Evolutionary conservation across 2,329 filamentous ascomycete genomes (phyloP).

Genomic region (Didymella lethalis): DNA sequence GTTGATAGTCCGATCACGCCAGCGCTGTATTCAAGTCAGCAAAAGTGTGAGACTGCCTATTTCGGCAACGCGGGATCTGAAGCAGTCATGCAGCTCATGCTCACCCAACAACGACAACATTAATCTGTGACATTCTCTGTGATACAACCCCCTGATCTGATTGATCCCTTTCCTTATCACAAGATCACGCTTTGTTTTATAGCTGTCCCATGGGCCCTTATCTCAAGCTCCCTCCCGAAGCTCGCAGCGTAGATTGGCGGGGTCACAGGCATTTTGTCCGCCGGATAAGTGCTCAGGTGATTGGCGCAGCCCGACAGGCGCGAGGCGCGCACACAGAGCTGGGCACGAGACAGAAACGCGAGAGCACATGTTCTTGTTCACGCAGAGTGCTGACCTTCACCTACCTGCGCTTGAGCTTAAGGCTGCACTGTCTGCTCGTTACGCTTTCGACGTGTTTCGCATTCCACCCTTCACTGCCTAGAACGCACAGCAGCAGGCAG

Average conservation of each 20-base stretch:
- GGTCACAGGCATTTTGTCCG: constrained; percentile 17
- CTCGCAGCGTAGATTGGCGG: constrained; percentile 10
- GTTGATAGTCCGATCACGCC: constrained; percentile 73
- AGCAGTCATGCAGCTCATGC: constrained; percentile 29
- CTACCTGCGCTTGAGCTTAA: constrained; percentile 2
- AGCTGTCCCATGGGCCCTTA: constrained; percentile 6
- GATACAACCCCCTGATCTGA: not conserved
- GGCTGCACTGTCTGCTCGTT: constrained; percentile 14
- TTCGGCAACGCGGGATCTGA: constrained; percentile 8
- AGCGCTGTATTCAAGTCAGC: constrained; percentile 56
- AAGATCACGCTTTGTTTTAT: constrained; percentile 14
- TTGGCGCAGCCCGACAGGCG: constrained; percentile 8
- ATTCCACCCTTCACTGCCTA: not conserved
- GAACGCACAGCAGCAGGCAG: constrained; percentile 17
- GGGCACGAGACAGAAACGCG: constrained; percentile 33
- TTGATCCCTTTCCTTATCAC: not conserved
- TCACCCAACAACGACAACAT: constrained; percentile 60
- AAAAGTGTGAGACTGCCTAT: constrained; percentile 8
- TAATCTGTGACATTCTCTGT: constrained; percentile 29
- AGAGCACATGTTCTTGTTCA: constrained; percentile 37
- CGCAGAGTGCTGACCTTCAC: constrained; percentile 12
- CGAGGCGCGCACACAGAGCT: constrained; percentile 24
- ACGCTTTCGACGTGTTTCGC: not conserved
- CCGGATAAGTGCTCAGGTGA: constrained; percentile 9
- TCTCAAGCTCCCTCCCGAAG: constrained; percentile 7